phyloP scores from a whole-genome alignment of 2,329 filamentous ascomycete genomes.

The Colletotrichum lentis region DNA sequence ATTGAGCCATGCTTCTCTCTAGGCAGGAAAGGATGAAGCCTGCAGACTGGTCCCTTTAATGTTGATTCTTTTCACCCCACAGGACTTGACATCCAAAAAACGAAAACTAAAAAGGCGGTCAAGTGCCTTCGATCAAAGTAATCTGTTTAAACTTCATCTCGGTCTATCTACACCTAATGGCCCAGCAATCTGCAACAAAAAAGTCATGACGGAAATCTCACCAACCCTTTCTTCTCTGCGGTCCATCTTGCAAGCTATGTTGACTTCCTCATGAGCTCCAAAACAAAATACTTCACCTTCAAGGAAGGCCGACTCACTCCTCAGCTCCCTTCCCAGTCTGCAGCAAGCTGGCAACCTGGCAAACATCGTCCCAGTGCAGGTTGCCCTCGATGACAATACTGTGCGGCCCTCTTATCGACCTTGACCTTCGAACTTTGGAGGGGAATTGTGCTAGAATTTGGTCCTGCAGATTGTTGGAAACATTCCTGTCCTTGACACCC shows the following conservation, averaged over 20 bases:
- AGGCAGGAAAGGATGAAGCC: neutral
- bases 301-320: neutral
- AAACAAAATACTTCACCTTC: neutral
- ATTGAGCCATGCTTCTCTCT: neutral
- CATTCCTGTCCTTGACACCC: neutral
- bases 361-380: slow-evolving; percentile 4
- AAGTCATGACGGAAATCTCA: neutral
- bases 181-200: neutral
- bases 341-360: neutral
- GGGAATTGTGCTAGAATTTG: neutral
- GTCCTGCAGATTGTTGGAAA: neutral
- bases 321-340: neutral
- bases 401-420: neutral
- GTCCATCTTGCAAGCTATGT: neutral
- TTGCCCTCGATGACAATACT: slow-evolving; percentile 1
- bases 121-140: neutral
- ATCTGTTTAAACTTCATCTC: neutral
- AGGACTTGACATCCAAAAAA: too few relatives aligned
- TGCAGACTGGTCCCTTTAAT: too few relatives aligned
- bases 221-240: neutral
- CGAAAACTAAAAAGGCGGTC: too few relatives aligned
- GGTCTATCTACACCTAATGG: neutral
- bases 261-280: neutral
- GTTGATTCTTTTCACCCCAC: neutral
- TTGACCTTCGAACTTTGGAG: neutral